Evolutionary conservation across 164 flowering plant species (phyloP).

Genomic region (Litsea cubeba): DNA sequence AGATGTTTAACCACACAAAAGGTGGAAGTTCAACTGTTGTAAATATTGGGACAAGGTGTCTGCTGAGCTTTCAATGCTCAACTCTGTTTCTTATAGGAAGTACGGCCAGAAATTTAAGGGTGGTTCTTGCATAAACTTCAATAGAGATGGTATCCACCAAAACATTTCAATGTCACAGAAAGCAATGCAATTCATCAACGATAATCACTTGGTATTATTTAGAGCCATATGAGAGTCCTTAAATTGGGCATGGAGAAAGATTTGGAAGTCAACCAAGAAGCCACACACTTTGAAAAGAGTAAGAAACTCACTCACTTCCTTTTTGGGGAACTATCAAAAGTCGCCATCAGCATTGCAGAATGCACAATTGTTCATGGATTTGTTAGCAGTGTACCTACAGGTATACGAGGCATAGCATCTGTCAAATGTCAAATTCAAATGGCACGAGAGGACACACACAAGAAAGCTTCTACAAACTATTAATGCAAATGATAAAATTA

Average conservation of each 20-base stretch:
- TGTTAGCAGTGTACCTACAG: conserved; percentile 88
- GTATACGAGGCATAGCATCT: conserved; percentile 5
- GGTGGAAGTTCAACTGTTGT: background rate
- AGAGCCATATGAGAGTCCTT: background rate
- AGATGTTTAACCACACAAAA: background rate
- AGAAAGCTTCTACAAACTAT: too few species aligned
- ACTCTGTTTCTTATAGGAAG: too few species aligned
- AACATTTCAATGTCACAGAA: background rate
- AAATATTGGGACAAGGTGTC: too few species aligned
- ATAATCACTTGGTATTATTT: background rate
- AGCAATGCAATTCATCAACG: background rate
- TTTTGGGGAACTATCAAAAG: conserved; percentile 85
- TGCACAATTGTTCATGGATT: conserved; percentile 79
- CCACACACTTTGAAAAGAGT: conserved; percentile 1
- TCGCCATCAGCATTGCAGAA: conserved; percentile 99
- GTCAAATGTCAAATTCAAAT: background rate
- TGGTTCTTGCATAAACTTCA: background rate
- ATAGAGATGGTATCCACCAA: background rate
- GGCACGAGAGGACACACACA: too few species aligned
- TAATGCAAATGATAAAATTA: too few species aligned
- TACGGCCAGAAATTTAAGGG: background rate
- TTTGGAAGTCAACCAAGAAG: background rate
- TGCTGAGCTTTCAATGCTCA: too few species aligned
- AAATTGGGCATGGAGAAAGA: background rate
- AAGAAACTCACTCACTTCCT: conserved; percentile 69